phyloP scores from a whole-genome alignment of 257 asterid species.

The Gentiana straminea region DNA sequence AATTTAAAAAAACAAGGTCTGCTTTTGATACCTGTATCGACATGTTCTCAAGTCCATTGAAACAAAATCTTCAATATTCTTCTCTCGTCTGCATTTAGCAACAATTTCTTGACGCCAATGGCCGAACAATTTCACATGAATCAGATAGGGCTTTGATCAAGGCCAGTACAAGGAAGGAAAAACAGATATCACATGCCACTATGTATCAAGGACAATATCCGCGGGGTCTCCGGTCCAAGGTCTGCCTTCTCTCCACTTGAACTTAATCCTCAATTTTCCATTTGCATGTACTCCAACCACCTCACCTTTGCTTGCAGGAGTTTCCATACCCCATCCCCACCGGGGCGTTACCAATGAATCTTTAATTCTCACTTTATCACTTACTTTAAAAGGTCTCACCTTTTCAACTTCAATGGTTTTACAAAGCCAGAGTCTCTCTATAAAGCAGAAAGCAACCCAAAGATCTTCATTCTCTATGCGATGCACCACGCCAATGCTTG shows the following conservation, averaged over 20 bases:
- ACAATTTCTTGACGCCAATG: too few species aligned
- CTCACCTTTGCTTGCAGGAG: constrained; percentile 83
- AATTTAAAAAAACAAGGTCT: too few species aligned
- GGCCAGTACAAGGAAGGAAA: too few species aligned
- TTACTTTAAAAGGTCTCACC: constrained; percentile 48
- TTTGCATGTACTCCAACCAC: constrained; percentile 94
- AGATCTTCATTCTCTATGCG: constrained; percentile 76
- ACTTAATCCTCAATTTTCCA: constrained; percentile 86
- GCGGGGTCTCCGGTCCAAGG: constrained; percentile 99
- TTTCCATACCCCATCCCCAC: constrained; percentile 99
- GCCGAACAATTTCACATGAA: too few species aligned
- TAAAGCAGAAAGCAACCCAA: constrained; percentile 89
- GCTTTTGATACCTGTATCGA: too few species aligned
- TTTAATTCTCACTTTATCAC: constrained; percentile 78
- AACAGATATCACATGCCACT: too few species aligned
- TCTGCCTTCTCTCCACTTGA: constrained; percentile 88
- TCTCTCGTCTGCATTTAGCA: too few species aligned
- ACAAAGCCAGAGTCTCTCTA: constrained; percentile 85
- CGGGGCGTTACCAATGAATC: constrained; percentile 76
- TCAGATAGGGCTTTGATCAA: too few species aligned
- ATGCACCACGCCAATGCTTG: constrained; percentile 87
- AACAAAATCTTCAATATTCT: too few species aligned
- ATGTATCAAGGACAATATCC: constrained; percentile 47
- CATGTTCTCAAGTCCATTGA: too few species aligned
- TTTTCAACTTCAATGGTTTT: constrained; percentile 70